A percentile compares a stretch with the other conserved stretches of the same genome.
These are phyloP conservation scores for Fusarium coicis DNA, from an alignment of 2,329 filamentous ascomycete species.

Conservation along the genomic window DNA sequence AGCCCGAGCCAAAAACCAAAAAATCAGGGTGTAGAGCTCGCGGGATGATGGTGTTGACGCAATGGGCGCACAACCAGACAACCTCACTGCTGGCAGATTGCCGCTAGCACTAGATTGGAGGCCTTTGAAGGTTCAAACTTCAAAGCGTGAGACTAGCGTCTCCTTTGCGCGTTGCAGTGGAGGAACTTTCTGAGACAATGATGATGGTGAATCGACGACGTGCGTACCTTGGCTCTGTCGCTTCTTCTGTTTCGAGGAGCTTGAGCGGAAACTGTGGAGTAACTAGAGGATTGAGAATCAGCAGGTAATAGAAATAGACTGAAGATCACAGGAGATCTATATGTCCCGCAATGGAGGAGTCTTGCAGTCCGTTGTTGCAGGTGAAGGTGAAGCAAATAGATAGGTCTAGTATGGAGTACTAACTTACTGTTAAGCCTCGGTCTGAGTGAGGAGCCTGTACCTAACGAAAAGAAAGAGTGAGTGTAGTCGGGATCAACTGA, in stretches of 20 bases:
- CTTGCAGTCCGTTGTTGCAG: neutral
- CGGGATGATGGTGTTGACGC: conserved; percentile 45
- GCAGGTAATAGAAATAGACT: conserved; percentile 30
- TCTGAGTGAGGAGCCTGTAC: neutral
- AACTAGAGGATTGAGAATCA: conserved; percentile 21
- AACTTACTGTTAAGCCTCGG: neutral
- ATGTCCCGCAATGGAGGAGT: conserved; percentile 5
- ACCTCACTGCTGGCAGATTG: conserved; percentile 26
- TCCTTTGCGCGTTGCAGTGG: conserved; percentile 12
- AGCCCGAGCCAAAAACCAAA: conserved; percentile 12
- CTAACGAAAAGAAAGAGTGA: conserved; percentile 8
- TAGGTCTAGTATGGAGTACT: neutral
- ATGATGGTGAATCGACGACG: conserved; percentile 33
- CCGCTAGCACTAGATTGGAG: conserved; percentile 31
- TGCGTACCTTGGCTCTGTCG: conserved; percentile 15
- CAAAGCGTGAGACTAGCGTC: conserved; percentile 33
- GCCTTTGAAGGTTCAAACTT: conserved; percentile 17
- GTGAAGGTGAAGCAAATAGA: neutral
- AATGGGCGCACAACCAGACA: conserved; percentile 42
- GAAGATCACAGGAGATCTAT: conserved; percentile 16
- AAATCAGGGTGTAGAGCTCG: conserved; percentile 34
- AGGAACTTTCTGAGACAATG: conserved; percentile 35
- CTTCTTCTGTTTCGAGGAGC: conserved; percentile 6
- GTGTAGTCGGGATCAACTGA: neutral
- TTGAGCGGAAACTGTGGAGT: conserved; percentile 20